These are phyloP conservation scores for Pneumocystis canis DNA, from an alignment of 1,139 yeast species.

Conservation along the genomic window DNA sequence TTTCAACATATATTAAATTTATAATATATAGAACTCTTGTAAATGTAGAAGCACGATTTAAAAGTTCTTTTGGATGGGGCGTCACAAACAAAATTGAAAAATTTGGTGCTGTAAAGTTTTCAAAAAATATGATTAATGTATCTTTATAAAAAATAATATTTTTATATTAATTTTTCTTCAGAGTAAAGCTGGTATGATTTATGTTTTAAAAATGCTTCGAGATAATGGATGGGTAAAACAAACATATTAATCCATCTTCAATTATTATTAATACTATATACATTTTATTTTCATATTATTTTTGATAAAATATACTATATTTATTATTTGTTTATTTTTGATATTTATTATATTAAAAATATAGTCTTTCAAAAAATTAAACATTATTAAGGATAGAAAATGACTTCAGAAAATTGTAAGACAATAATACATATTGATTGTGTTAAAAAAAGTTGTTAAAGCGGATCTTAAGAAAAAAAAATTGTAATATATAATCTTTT, in stretches of 20 bases:
- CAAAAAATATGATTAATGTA: neutral
- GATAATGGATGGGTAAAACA: conserved; percentile 1
- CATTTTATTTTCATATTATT: neutral
- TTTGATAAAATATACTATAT: neutral
- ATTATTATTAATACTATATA: no score
- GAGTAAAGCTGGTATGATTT: neutral
- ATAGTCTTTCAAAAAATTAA: neutral
- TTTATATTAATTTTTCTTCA: neutral
- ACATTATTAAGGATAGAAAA: neutral
- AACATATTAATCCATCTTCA: neutral
- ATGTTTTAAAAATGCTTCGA: neutral
- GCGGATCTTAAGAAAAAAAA: neutral
- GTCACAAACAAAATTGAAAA: neutral
- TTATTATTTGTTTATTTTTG: neutral
- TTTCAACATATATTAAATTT: neutral
- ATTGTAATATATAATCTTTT: neutral
- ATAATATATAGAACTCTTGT: neutral
- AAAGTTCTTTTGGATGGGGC: neutral
- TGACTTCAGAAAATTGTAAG: neutral
- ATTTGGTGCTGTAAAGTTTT: neutral
- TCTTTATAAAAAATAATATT: neutral
- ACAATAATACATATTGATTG: neutral
- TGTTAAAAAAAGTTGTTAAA: neutral
- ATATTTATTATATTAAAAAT: neutral
- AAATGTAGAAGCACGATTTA: neutral